Evolutionary conservation across 1,284 basidiomycete species (phyloP), one percentile per base, ranked within the genome.

Genomic region (Agaricales sp.): DNA sequence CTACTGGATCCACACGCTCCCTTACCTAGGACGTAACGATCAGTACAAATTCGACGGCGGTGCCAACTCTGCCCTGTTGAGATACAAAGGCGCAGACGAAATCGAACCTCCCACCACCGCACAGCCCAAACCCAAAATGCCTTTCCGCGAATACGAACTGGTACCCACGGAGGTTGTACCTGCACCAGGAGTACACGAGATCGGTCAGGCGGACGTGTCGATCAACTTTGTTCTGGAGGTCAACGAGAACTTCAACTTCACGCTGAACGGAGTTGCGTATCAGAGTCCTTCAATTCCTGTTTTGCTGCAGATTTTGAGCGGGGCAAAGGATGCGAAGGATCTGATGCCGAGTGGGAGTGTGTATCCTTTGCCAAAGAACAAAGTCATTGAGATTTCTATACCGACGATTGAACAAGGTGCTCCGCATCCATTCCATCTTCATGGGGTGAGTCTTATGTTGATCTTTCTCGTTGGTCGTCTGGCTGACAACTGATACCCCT

Each of bases 11-110:
- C 20, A 21, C 12, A 21, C 44, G 8, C 13, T 16, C 39, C 39
- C 39, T 41, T 41, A 8, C 8, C 24, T 21, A 6, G 39, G 21
- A 6, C 39, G 21, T 43, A n/a, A n/a, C n/a, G 16, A 6, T 43
- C n/a, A 6, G 11, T 43, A 6, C 21, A 57, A 59, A 18, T 68
- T 72, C 52, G 57, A 50, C 0, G 63, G 61, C 6, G 70, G 70
- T 3, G 56, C 68, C 41, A 77, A 76, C 55, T 63, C 66, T n/a
- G 80, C 77, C 2, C 75, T 82, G 49, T 56, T 82, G 23, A 68
- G 73, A 16, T 82, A 82, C 55, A 51, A 43, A 0, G 71, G 72
- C 3, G 79, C 78, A 2, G 53, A 60, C 0, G 51, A 51, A 1
- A 44, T 44, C 8, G 75, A 79, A n/a, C n/a, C n/a, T 24, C 78